Evolutionary conservation across 768 basidiomycete genomes (phyloP).

Genomic region (Sistotremastrum niveocremeum): DNA sequence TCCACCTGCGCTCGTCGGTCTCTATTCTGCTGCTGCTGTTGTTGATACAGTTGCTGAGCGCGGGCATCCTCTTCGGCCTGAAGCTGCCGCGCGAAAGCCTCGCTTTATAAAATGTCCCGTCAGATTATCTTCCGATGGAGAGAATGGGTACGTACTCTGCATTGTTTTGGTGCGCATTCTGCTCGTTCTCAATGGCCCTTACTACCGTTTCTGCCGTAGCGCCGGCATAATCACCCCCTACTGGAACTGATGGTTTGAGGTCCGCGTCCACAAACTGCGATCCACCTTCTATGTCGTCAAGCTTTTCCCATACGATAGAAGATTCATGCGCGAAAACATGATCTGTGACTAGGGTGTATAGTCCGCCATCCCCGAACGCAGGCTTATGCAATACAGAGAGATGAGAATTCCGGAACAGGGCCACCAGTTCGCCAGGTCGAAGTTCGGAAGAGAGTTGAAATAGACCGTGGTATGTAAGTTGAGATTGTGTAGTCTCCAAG

Average conservation of each 20-base stretch:
- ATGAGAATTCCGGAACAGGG: conserved; percentile 84
- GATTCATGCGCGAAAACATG: conserved; percentile 65
- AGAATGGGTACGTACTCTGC: conserved; percentile 40
- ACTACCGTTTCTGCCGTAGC: conserved; percentile 51
- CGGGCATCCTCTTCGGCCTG: conserved; percentile 68
- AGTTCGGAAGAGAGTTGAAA: conserved; percentile 53
- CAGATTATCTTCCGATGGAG: not conserved
- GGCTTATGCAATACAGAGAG: conserved; percentile 75
- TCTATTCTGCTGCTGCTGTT: conserved; percentile 15
- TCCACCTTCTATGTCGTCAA: conserved; percentile 78
- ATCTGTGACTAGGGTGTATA: conserved; percentile 82
- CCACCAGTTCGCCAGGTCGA: conserved; percentile 48
- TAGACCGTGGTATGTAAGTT: conserved; percentile 79
- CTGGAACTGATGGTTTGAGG: conserved; percentile 49
- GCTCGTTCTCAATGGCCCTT: conserved; percentile 32
- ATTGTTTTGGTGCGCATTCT: conserved; percentile 29
- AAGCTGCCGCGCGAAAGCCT: conserved; percentile 57
- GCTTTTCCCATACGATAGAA: conserved; percentile 78
- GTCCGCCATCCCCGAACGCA: conserved; percentile 25
- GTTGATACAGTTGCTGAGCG: conserved; percentile 21
- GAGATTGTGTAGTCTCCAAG: conserved; percentile 59
- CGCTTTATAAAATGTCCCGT: conserved; percentile 24
- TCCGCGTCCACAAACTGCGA: conserved; percentile 68
- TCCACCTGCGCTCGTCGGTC: no score
- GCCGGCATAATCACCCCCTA: conserved; percentile 72